Evolutionary conservation across 192 early-diverging fungal genomes (phyloP).

Genomic region (Spinellus fusiger): DNA sequence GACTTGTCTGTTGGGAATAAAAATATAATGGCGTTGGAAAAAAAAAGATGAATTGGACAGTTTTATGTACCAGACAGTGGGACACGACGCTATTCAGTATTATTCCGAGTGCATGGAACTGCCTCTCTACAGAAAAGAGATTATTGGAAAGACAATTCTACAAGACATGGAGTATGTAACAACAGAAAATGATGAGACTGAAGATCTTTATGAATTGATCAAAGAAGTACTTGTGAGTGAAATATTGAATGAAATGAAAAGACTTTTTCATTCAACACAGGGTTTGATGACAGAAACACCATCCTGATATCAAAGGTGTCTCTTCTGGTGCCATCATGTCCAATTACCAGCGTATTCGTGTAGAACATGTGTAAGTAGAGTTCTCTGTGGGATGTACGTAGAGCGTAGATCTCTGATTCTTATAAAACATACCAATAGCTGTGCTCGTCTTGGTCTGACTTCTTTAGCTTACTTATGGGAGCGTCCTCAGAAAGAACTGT

Average conservation of each 20-base stretch:
- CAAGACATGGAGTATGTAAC: conserved; percentile 61
- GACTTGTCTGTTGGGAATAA: background rate
- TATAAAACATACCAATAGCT: conserved; percentile 38
- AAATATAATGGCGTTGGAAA: background rate
- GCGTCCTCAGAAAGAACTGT: conserved; percentile 73
- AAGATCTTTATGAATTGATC: conserved; percentile 82
- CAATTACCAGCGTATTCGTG: conserved; percentile 94
- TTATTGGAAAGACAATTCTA: conserved; percentile 61
- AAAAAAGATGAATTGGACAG: conserved; percentile 82
- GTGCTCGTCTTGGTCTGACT: conserved; percentile 76
- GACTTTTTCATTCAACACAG: background rate
- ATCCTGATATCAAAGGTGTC: conserved; percentile 82
- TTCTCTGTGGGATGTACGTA: background rate
- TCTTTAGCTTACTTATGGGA: conserved; percentile 89
- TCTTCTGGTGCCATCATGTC: conserved; percentile 95
- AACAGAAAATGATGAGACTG: conserved; percentile 83
- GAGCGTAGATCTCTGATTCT: background rate
- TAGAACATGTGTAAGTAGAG: conserved; percentile 79
- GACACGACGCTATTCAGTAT: conserved; percentile 80
- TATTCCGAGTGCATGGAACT: conserved; percentile 81
- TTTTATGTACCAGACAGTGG: conserved; percentile 97
- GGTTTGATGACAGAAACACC: conserved; percentile 25
- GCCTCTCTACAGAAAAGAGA: conserved; percentile 76
- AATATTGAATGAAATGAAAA: background rate
- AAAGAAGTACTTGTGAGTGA: conserved; percentile 53